Evolutionary conservation across 1,284 basidiomycete species (phyloP), one percentile per base, ranked within the genome.

Genomic region (Tausonia pullulans): DNA sequence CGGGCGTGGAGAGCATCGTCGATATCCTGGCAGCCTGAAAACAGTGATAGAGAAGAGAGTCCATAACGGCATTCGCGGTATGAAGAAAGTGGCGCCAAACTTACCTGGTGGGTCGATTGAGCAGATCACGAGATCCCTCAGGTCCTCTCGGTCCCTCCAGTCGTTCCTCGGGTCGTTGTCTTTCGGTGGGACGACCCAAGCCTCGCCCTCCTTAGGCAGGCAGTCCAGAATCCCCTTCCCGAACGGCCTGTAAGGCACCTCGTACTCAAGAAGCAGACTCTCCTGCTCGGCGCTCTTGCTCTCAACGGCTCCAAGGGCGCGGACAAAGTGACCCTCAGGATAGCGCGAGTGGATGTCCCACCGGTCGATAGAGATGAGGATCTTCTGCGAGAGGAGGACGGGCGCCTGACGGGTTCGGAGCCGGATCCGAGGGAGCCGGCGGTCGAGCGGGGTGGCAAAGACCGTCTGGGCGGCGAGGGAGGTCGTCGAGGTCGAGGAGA

Each of bases 1-100:
- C 87, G 83, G 8, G 96, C 96, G 76, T 99, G 96, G n/a, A 99
- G 78, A 0, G 96, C 96, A 75, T 99, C 96, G 74, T 99, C 96
- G 54, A 99, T 99, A 77, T 99, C 96, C 73, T 97, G 92, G 76
- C 96, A 98, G 50, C 86, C 93, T 88, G 73, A 52, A 52, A 9
- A 41, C 13, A 27, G 8, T 13, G 54, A 43, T 43, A 64, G 45
- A 49, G 54, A 48, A 45, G 5, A 45, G 16, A 7, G 10, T 8
- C 60, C 44, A 64, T 39, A n/a, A 43, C 39, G 45, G 27, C 27
- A 27, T 27, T 27, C 27, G 27, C 27, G 27, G 27, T 27, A 58
- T 14, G 14, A 16, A 5, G 11, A 45, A 60, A 1, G 1, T 0
- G 48, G 9, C 27, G 50, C 56, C 56, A 40, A 60, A 75, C 82